Conservation (phyloP, 352 stramenopile species). For the Peronospora belbahrii region DNA sequence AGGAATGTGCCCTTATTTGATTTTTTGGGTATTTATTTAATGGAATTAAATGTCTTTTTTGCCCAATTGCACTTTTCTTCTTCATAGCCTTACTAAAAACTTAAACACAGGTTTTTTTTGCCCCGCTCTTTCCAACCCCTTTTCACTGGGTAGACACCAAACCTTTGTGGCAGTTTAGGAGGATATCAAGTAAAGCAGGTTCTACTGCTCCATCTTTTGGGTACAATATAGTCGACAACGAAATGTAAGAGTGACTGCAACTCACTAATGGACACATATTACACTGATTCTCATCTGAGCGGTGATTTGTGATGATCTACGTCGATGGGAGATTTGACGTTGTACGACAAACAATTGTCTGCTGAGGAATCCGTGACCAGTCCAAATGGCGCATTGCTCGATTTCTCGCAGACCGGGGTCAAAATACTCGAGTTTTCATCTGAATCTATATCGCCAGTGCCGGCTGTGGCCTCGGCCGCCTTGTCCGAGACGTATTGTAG, state of each 20-base stretch:
- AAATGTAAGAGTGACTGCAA: not conserved
- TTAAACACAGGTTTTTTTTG: too few species aligned
- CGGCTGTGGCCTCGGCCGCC: conserved; percentile 4
- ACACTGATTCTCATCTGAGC: conserved; percentile 4
- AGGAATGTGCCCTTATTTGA: too few species aligned
- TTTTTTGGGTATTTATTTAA: conserved; percentile 26
- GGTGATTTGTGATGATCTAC: conserved; percentile 10
- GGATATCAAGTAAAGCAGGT: too few species aligned
- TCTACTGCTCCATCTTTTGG: too few species aligned
- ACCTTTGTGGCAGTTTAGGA: too few species aligned
- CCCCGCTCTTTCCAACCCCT: too few species aligned
- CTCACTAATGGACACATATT: not conserved
- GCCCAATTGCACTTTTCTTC: too few species aligned
- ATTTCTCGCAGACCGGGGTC: conserved; percentile 21
- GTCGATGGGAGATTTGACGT: conserved; percentile 13
- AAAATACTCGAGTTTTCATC: conserved; percentile 24
- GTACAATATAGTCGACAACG: too few species aligned
- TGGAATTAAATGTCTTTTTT: conserved; percentile 2
- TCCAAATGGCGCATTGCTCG: conserved; percentile 32
- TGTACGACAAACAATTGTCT: conserved; percentile 6
- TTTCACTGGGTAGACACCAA: too few species aligned
- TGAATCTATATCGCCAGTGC: conserved; percentile 18
- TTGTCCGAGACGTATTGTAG: conserved; percentile 33
- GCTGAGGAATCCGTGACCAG: conserved; percentile 31
- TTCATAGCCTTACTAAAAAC: too few species aligned